Conservation (phyloP, 805 yeast species). For the Sungouiella thailandica region DNA sequence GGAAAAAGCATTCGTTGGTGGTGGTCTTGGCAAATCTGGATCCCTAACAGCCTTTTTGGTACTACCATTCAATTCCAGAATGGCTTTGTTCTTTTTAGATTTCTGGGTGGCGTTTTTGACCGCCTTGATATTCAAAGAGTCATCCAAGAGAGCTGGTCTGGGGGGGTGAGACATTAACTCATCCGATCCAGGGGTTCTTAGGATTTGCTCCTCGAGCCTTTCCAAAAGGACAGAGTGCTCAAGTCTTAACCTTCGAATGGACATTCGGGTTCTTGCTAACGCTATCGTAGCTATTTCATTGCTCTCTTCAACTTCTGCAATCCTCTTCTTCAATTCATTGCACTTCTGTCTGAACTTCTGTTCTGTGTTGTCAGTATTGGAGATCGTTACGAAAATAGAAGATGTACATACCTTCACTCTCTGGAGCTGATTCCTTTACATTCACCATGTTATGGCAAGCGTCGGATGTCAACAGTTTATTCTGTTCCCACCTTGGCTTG, state of each 20-base stretch:
- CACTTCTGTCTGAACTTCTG: constrained; percentile 58
- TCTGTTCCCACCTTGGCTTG: no score
- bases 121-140: constrained; percentile 17
- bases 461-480: no score
- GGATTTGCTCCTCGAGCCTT: constrained; percentile 55
- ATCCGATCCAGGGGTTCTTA: constrained; percentile 17
- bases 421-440: constrained; percentile 25
- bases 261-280: constrained; percentile 67
- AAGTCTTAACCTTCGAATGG: constrained; percentile 71
- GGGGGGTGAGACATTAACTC: constrained; percentile 37
- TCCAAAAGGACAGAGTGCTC: constrained; percentile 82
- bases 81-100: constrained; percentile 15
- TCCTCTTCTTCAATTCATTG: constrained; percentile 62
- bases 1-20: constrained; percentile 87
- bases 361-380: constrained; percentile 16
- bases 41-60: constrained; percentile 50
- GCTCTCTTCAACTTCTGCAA: constrained; percentile 66
- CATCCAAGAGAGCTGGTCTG: constrained; percentile 33
- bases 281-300: constrained; percentile 76
- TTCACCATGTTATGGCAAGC: constrained; percentile 14
- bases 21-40: constrained; percentile 79
- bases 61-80: constrained; percentile 11
- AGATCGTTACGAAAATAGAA: not conserved
- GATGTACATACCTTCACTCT: constrained; percentile 35
- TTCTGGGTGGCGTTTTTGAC: constrained; percentile 11